Evolutionary conservation across 805 yeast species (phyloP), one percentile per base, ranked within the genome.

Genomic region (Citeromyces nyonsensis): DNA sequence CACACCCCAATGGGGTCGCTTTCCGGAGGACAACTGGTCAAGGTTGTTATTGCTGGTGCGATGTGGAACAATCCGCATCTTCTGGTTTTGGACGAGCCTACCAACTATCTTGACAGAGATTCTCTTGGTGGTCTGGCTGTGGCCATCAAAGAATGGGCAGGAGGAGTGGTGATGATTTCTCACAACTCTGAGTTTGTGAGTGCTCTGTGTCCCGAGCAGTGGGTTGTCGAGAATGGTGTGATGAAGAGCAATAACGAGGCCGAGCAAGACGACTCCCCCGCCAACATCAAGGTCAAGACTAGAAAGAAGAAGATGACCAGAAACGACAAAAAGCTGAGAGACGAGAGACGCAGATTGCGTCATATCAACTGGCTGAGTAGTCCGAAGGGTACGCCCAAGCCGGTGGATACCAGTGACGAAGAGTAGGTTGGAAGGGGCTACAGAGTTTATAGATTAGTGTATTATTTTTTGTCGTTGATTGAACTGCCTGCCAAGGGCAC

Each of bases 151-250:
- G 72, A 82, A 54, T 91, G 91, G 76, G 95, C 75, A 59, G 99
- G 99, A 82, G 99, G 99, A 84, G 79, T 91, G 61, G 93, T 91
- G 52, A 82, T 91, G 73, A 91, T 91, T 74, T 88, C 99, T 51
- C 99, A 91, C 78, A 91, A 98, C 66, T 95, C 97, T 59, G 99
- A 91, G 76, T 91, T 91, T 84, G 91, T 98, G 66, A 84, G 88
- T 78, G 84, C 86, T 63, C 69, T 91, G 65, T 91, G 98, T 61
- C 97, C 91, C 70, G 99, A 91, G 77, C 97, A 91, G 57, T 91
- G 99, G 99, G 95, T 98, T 57, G 98, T 91, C 48, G 58, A 82
- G 47, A 86, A 88, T 71, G 99, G 99, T 81, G 65, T 51, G 51
- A 91, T 91, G 99, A 82, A 65, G 52, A n/a, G 43, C 51, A 35